These are phyloP conservation scores for Ophiognomonia clavigignenti-juglandacearum DNA, from an alignment of 2,329 filamentous ascomycete species.

Conservation along the genomic window DNA sequence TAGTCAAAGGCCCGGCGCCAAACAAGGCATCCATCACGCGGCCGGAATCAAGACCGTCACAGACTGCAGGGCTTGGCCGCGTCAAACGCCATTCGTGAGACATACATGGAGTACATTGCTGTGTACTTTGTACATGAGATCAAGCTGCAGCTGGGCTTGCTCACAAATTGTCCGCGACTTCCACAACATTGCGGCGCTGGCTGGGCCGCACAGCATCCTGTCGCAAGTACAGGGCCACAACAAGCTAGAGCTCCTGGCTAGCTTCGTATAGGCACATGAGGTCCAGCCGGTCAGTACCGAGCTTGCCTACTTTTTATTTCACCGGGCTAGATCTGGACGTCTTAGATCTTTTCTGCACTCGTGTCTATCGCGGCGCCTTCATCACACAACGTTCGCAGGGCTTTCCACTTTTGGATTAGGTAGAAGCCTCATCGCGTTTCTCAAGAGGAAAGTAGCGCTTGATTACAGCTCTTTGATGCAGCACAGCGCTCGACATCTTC, in stretches of 20 bases:
- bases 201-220: constrained; percentile 12
- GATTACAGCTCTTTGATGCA: no score
- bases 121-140: no score
- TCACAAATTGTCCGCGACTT: constrained; percentile 17
- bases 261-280: background rate
- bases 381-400: background rate
- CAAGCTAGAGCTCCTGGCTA: constrained; percentile 6
- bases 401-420: background rate
- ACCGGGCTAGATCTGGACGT: background rate
- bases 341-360: no score
- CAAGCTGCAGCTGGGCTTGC: constrained; percentile 18
- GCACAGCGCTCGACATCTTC: no score
- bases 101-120: constrained; percentile 2
- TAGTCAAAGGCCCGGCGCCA: background rate
- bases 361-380: background rate
- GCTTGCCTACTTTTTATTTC: background rate
- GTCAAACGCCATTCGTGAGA: constrained; percentile 14
- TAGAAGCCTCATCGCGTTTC: no score
- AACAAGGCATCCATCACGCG: background rate
- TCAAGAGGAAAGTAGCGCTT: no score
- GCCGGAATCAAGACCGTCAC: background rate
- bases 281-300: no score
- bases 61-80: background rate
- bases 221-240: constrained; percentile 8
- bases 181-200: constrained; percentile 13